A percentile compares a stretch with the other conserved stretches of the same genome.
phyloP scores from a whole-genome alignment of 2,329 filamentous ascomycete genomes.

The Claviceps paspali region DNA sequence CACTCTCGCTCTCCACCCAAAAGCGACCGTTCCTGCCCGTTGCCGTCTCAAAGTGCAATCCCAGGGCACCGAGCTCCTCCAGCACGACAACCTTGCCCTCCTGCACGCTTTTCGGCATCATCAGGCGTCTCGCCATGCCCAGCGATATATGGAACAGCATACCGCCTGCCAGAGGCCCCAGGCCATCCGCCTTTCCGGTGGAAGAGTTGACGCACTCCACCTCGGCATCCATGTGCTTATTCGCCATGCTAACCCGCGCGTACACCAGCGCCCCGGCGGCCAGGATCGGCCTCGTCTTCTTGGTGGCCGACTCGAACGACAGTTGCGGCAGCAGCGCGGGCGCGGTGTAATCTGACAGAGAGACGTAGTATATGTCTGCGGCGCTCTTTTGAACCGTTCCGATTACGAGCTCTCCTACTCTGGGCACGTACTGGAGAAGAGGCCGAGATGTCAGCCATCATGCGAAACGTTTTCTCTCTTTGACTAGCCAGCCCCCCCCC shows the following conservation, averaged over 20 bases:
- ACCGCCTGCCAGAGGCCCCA: conserved; percentile 70
- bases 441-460: too few species aligned
- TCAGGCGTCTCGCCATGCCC: conserved; percentile 65
- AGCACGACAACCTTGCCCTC: conserved; percentile 56
- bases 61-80: conserved; percentile 61
- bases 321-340: conserved; percentile 67
- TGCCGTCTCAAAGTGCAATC: conserved; percentile 81
- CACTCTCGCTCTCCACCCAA: conserved; percentile 72
- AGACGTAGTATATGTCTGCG: conserved; percentile 66
- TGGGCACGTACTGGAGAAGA: conserved; percentile 61
- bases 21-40: conserved; percentile 84
- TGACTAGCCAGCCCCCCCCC: too few species aligned
- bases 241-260: conserved; percentile 63
- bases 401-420: conserved; percentile 73
- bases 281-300: conserved; percentile 78
- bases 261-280: conserved; percentile 68
- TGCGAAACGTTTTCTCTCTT: too few species aligned
- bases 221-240: conserved; percentile 76
- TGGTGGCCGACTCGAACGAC: conserved; percentile 83
- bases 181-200: conserved; percentile 76
- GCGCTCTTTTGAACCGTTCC: conserved; percentile 66
- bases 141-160: conserved; percentile 75
- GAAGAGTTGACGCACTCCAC: conserved; percentile 75
- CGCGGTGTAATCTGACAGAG: conserved; percentile 49
- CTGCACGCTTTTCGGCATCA: conserved; percentile 47